Evolutionary conservation across 2,329 filamentous ascomycete genomes (phyloP).

Genomic region (Epichloe glyceriae): DNA sequence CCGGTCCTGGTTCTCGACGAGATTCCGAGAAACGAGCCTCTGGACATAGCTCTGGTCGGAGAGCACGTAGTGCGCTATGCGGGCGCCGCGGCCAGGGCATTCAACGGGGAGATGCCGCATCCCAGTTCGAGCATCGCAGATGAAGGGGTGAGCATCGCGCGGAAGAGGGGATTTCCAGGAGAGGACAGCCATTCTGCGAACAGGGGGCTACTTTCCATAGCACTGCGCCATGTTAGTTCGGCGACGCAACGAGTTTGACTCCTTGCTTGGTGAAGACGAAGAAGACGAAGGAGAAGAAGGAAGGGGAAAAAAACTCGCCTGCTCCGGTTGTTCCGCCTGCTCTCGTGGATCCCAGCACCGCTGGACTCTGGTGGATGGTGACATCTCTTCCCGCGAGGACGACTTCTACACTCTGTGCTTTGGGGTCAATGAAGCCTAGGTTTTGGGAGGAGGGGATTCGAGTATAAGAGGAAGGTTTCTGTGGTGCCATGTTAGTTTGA

Average conservation of each 20-base stretch:
- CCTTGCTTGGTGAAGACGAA: too few relatives aligned
- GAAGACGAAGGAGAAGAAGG: neutral
- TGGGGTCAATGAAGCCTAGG: conserved; percentile 74
- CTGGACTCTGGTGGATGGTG: conserved; percentile 70
- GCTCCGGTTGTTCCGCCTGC: conserved; percentile 45
- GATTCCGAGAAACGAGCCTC: conserved; percentile 62
- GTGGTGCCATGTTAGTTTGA: neutral
- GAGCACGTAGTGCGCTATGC: conserved; percentile 54
- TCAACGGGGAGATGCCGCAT: conserved; percentile 72
- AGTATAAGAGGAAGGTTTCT: conserved; percentile 87
- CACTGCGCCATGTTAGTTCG: conserved; percentile 33
- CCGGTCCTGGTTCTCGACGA: conserved; percentile 43
- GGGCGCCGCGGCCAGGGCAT: conserved; percentile 56
- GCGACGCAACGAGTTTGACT: accelerated
- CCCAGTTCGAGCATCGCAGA: conserved; percentile 70
- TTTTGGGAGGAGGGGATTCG: conserved; percentile 58
- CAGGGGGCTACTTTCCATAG: conserved; percentile 84
- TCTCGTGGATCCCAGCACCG: conserved; percentile 64
- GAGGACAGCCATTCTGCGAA: conserved; percentile 70
- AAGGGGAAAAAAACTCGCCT: conserved; percentile 23
- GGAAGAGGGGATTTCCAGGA: conserved; percentile 49
- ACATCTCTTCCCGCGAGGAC: conserved; percentile 57
- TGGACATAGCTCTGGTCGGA: conserved; percentile 84
- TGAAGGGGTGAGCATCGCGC: conserved; percentile 32
- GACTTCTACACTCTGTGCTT: conserved; percentile 51